Evolutionary conservation across 2,329 filamentous ascomycete species (phyloP).

Genomic region (Sclerotinia subarctica): DNA sequence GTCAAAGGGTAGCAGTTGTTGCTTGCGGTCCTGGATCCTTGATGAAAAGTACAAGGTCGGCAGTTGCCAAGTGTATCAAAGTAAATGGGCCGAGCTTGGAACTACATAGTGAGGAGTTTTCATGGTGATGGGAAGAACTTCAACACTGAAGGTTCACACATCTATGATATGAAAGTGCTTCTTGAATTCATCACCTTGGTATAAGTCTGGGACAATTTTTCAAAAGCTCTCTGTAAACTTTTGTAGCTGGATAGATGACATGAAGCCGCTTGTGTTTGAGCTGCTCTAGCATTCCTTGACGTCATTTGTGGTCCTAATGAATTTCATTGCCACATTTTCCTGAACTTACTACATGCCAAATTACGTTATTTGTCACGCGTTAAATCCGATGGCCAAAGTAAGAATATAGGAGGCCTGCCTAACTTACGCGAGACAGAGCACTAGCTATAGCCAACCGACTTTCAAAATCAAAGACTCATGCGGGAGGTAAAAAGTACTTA

Average conservation of each 20-base stretch:
- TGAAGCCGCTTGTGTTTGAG: background rate
- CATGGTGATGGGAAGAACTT: slow-evolving; percentile 26
- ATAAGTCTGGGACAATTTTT: background rate
- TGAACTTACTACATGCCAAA: too few relatives aligned
- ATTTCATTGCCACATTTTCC: too few relatives aligned
- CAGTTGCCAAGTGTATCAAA: slow-evolving; percentile 45
- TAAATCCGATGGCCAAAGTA: too few relatives aligned
- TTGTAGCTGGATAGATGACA: background rate
- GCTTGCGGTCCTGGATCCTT: slow-evolving; percentile 49
- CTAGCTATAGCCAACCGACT: too few relatives aligned
- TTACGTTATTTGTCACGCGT: too few relatives aligned
- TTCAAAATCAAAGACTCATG: too few relatives aligned
- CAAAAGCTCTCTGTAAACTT: too few relatives aligned
- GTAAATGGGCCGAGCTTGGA: slow-evolving; percentile 48
- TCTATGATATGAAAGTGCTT: background rate
- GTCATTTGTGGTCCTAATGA: too few relatives aligned
- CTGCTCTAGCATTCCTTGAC: too few relatives aligned
- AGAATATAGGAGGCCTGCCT: too few relatives aligned
- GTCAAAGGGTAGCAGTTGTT: slow-evolving; percentile 45
- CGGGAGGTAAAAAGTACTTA: too few relatives aligned
- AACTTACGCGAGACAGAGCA: too few relatives aligned
- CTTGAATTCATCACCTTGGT: background rate
- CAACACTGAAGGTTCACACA: background rate
- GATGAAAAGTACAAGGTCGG: slow-evolving; percentile 46
- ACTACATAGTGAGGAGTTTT: slow-evolving; percentile 46